A percentile compares a stretch with the other conserved stretches of the same genome.
Conservation (phyloP, 768 basidiomycete species). For the Coprinopsis sp. region DNA sequence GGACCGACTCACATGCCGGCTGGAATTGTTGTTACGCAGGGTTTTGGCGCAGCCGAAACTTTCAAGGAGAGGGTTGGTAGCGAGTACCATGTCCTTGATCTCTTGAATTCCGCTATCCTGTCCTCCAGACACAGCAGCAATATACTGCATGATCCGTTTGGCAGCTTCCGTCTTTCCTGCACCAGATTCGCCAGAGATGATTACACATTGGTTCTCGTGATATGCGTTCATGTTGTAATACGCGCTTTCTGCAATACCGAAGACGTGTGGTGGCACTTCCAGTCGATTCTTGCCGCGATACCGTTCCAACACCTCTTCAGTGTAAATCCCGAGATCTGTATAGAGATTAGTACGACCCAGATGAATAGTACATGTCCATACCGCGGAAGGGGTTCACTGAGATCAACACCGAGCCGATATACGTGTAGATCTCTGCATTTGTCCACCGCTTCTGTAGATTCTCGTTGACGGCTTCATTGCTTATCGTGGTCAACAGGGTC, state of each 20-base stretch:
- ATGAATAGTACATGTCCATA: conserved; percentile 20
- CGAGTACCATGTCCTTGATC: conserved; percentile 99
- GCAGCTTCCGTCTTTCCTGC: conserved; percentile 99
- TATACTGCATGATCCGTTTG: conserved; percentile 99
- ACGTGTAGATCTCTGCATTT: conserved; percentile 96
- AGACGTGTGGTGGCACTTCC: conserved; percentile 97
- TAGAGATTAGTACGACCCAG: conserved; percentile 9
- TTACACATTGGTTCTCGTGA: conserved; percentile 99
- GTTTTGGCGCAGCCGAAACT: conserved; percentile 99
- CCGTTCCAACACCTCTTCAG: conserved; percentile 75
- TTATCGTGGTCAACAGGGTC: conserved; percentile 95
- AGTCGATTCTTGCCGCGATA: conserved; percentile 97
- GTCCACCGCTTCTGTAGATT: conserved; percentile 97
- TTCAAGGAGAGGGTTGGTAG: conserved; percentile 95
- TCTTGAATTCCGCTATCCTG: conserved; percentile 90
- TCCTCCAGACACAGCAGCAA: conserved; percentile 91
- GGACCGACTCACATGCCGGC: conserved; percentile 77
- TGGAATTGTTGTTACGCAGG: conserved; percentile 96
- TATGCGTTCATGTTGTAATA: conserved; percentile 99
- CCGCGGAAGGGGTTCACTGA: conserved; percentile 99
- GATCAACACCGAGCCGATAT: conserved; percentile 96
- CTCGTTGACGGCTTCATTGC: conserved; percentile 96
- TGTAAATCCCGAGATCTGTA: conserved; percentile 94
- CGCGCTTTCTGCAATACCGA: conserved; percentile 91
- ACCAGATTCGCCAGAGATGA: conserved; percentile 98